Conservation (phyloP, 768 basidiomycete species). For the Mycena capillaripes region DNA sequence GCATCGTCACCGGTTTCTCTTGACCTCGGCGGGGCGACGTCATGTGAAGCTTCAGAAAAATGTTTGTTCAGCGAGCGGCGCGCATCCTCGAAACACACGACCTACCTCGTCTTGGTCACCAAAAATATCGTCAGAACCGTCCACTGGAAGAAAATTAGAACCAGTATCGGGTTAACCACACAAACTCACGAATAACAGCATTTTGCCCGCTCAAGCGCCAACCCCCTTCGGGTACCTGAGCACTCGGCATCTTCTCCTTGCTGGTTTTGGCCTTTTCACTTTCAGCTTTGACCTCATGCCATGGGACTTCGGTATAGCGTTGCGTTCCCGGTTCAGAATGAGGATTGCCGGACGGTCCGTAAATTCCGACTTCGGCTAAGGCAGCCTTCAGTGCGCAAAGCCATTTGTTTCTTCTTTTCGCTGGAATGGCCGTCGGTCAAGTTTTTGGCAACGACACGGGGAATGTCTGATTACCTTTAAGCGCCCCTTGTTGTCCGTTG, state of each 20-base stretch:
- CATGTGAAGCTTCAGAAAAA: constrained; percentile 46
- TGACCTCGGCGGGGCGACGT: constrained; percentile 50
- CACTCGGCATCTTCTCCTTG: constrained; percentile 40
- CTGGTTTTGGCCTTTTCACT: constrained; percentile 50
- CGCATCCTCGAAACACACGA: not conserved
- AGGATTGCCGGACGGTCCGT: constrained; percentile 73
- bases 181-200: constrained; percentile 60
- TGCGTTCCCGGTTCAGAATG: constrained; percentile 64
- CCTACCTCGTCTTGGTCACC: constrained; percentile 54
- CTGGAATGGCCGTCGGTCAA: constrained; percentile 48
- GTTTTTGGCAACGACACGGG: constrained; percentile 6
- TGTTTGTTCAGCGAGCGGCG: not conserved
- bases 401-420: constrained; percentile 92
- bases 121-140: constrained; percentile 60
- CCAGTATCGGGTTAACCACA: constrained; percentile 11
- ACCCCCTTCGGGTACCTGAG: constrained; percentile 51
- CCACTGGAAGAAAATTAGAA: constrained; percentile 45
- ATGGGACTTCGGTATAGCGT: constrained; percentile 82
- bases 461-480: constrained; percentile 64
- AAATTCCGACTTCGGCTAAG: constrained; percentile 79
- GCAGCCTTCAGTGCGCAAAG: constrained; percentile 86
- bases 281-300: constrained; percentile 66
- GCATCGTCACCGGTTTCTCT: constrained; percentile 28
- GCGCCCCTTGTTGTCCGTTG: constrained; percentile 84
- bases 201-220: constrained; percentile 69